Evolutionary conservation across 2,329 filamentous ascomycete genomes (phyloP).

Genomic region (Beauveria australis): DNA sequence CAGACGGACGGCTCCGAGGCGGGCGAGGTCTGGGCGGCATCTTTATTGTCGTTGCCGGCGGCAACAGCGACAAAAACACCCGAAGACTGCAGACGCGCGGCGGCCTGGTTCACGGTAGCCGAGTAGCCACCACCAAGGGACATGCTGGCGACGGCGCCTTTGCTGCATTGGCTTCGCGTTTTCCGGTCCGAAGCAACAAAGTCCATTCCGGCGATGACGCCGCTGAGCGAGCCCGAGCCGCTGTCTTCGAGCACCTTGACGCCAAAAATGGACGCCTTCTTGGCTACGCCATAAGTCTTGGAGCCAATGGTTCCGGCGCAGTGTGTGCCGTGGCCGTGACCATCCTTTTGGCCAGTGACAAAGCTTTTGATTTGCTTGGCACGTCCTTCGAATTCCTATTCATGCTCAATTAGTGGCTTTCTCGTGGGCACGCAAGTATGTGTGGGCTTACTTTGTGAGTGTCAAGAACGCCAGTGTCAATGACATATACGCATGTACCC

Average conservation of each 20-base stretch:
- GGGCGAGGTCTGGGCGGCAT: conserved; percentile 38
- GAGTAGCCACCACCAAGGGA: conserved; percentile 40
- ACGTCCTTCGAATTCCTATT: conserved; percentile 19
- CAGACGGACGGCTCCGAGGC: conserved; percentile 41
- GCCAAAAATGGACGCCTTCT: conserved; percentile 31
- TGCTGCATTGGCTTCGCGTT: conserved; percentile 23
- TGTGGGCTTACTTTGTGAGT: conserved; percentile 22
- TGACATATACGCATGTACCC: conserved; percentile 32
- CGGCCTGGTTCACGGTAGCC: conserved; percentile 38
- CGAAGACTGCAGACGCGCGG: conserved; percentile 33
- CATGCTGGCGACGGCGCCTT: conserved; percentile 45
- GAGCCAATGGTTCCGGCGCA: conserved; percentile 20
- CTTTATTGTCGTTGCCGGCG: conserved; percentile 42
- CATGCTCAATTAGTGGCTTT: neutral
- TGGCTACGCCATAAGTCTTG: conserved; percentile 26
- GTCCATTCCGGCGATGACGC: conserved; percentile 32
- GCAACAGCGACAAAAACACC: conserved; percentile 44
- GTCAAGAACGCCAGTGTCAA: conserved; percentile 33
- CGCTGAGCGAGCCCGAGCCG: conserved; percentile 27
- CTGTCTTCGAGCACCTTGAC: conserved; percentile 32
- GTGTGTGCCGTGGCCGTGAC: conserved; percentile 30
- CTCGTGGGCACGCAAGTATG: conserved; percentile 2
- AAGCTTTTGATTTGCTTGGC: conserved; percentile 18
- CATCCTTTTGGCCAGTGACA: conserved; percentile 14
- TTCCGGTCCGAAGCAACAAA: conserved; percentile 26